These are phyloP conservation scores for Ogataea ramenticola DNA, from an alignment of 805 yeast genomes.

Conservation along the genomic window DNA sequence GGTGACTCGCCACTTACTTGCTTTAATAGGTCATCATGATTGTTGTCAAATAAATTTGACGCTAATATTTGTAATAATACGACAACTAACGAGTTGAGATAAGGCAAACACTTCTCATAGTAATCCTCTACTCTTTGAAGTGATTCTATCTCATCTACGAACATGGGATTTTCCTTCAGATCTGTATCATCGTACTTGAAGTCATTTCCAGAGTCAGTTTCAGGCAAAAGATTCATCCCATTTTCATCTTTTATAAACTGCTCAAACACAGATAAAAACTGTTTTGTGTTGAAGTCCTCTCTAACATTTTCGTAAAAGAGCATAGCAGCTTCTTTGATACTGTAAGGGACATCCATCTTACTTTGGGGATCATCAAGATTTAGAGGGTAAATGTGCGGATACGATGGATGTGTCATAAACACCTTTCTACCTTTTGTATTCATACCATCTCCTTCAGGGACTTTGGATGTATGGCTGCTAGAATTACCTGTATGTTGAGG, in stretches of 20 bases:
- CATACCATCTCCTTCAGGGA: conserved; percentile 22
- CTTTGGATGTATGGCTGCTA: conserved; percentile 14
- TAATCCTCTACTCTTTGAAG: conserved; percentile 53
- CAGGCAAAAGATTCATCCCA: conserved; percentile 27
- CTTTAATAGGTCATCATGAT: conserved; percentile 10
- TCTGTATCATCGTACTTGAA: conserved; percentile 22
- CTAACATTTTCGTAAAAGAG: conserved; percentile 55
- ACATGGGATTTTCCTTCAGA: conserved; percentile 27
- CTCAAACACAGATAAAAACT: conserved; percentile 67
- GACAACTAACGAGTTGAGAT: conserved; percentile 55
- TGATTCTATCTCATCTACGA: conserved; percentile 29
- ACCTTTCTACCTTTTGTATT: conserved; percentile 23
- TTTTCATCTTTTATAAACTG: conserved; percentile 67
- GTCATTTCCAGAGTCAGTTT: conserved; percentile 1
- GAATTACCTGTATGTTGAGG: conserved; percentile 33
- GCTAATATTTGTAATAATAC: conserved; percentile 61
- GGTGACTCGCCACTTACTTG: conserved; percentile 7
- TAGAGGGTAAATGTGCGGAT: conserved; percentile 25
- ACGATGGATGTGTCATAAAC: conserved; percentile 25
- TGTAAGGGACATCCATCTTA: conserved; percentile 48
- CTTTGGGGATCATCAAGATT: conserved; percentile 18
- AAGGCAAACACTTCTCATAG: conserved; percentile 45
- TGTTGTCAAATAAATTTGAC: conserved; percentile 30
- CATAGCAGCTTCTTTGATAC: conserved; percentile 73
- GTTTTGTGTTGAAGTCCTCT: conserved; percentile 60